Evolutionary conservation across 257 asterid genomes (phyloP), one percentile per base, ranked within the genome.

Genomic region (Primulina huaijiensis): DNA sequence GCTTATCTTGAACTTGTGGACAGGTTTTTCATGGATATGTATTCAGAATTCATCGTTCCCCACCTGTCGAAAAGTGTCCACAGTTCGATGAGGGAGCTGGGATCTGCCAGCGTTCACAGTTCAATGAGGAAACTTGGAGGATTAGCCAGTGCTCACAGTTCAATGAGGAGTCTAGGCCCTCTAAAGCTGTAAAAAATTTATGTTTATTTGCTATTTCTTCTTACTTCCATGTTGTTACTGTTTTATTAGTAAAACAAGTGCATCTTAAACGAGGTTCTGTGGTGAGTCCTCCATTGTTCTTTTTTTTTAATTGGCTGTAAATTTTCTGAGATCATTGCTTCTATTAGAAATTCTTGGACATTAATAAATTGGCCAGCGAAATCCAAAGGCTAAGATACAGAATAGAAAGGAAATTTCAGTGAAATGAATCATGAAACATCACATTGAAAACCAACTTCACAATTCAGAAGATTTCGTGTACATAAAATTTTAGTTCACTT

Each of bases 111-210:
- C 60, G 69, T 60, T 74, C 76, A 67, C 68, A 64, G 78, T 77
- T 84, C 92, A 16, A 83, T 76, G 85, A 75, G 86, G 78, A 78
- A 72, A 37, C 9, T 76, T 9, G 78, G 81, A 16, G 57, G 57
- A 14, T 75, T 82, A 1, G 72, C 60, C 37, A 82, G 79, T 60
- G 73, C 62, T 69, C 76, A 57, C 40, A 0, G 73, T 35, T 68
- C 73, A 17, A 80, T 74, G 90, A 76, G 92, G 70, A 86, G 84
- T 65, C 92, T 83, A 53, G 87, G 84, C 43, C 95, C 96, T 70
- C 52, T 89, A 64, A 89, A 89, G 85, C 80, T 86, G 50, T 83
- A 77, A 70, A 74, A 19, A 72, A 33, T 59, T 67, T 31, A 30
- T 62, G 65, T 7, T 27, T 60, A 57, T 67, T 35, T 70, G 68